Base-by-base conservation (phyloP, 2,329 filamentous ascomycete species). In the Fusarium albosuccineum region DNA sequence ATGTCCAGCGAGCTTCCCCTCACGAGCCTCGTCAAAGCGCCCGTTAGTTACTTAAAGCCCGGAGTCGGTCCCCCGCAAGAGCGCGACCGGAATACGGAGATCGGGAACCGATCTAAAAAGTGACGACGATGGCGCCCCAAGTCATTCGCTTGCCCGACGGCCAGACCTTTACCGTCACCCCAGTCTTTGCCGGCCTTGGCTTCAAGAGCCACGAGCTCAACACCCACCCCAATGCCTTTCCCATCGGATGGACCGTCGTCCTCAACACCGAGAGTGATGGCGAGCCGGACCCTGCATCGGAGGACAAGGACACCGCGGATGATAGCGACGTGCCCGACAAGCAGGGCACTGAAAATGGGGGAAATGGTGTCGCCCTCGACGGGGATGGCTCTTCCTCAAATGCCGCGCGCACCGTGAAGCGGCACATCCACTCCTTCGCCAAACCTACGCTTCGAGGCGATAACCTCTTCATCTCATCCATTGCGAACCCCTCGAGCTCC, bases 121-220 rank as follows among this genome's bases (percentile, higher is more conserved):
- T 22, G 53, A 52, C 60, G 41, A 69, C 46, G 16, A 82, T 81
- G 80, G 65, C 77, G 48, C 76, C 79, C 39, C 76, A 81, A 61
- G 77, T 86, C 46, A 83, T 94, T 62, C 87, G 91, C 77, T 84
- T 98, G 70, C 95, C 95, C 48, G 97, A 97, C 80, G 95, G 94
- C 74, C 93, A 96, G 80, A 90, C 86, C 67, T 87, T 96, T 74
- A 91, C 90, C 4, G 91, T 97, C 33, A 89, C 89, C 13, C 92
- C 94, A 1, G 93, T 97, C 27, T 97, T 97, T 77, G 93, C 92
- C n/a, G 95, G 95, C 33, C 85, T 96, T 57, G 92, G 91, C 73
- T 97, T 97, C 88, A 96, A 94, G 77, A 88, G 90, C 59, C 91
- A 93, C 75, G 91, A 96, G 64, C 82, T 92, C 66, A 91, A 86